Evolutionary conservation across 345 rosid genomes (phyloP).

Genomic region (Raphanus sativus): DNA sequence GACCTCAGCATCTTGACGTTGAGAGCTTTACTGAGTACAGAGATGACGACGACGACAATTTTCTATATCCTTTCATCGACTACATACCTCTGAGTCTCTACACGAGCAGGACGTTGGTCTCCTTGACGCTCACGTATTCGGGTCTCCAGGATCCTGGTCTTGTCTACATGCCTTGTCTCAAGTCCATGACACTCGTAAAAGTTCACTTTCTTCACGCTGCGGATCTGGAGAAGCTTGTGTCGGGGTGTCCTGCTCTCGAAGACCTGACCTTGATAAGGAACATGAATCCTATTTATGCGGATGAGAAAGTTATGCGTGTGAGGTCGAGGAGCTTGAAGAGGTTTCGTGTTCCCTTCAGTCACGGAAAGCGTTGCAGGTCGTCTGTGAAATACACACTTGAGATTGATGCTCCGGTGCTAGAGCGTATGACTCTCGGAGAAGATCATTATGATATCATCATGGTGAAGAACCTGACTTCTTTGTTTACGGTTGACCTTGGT

Average conservation of each 20-base stretch:
- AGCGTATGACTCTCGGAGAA: conserved; percentile 11
- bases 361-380: not conserved
- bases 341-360: not conserved
- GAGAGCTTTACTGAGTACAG: not conserved
- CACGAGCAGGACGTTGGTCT: conserved; percentile 10
- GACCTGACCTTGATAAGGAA: not conserved
- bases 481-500: not conserved
- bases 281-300: not conserved
- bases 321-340: conserved; percentile 15
- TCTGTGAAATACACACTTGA: not conserved
- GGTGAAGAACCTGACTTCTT: conserved; percentile 10
- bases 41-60: not conserved
- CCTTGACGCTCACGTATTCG: not conserved
- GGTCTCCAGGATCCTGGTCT: not conserved
- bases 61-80: not conserved
- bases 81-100: not conserved
- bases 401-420: conserved; percentile 23
- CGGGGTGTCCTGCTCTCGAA: not conserved
- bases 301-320: not conserved
- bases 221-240: not conserved
- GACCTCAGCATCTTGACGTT: conserved; percentile 8
- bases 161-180: conserved; percentile 9
- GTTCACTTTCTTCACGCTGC: not conserved
- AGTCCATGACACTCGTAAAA: not conserved
- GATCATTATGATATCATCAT: not conserved